Conservation (phyloP, 208 protist species). For the Crithidia fasciculata region DNA sequence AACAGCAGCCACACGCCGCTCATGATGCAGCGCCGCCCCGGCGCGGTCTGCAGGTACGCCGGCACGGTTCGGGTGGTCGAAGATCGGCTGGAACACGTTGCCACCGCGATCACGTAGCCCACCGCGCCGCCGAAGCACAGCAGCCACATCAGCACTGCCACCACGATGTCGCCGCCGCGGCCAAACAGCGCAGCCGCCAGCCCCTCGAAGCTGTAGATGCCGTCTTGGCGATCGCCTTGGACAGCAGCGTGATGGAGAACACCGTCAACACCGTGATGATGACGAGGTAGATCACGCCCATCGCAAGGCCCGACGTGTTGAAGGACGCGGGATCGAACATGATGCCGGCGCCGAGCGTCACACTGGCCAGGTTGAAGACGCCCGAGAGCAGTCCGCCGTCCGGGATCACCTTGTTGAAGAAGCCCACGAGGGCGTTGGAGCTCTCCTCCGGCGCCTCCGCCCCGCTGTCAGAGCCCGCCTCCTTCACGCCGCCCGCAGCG, state of each 20-base stretch:
- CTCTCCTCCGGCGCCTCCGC: no score
- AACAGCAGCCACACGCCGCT: slow-evolving; percentile 49
- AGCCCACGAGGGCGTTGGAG: slow-evolving; percentile 37
- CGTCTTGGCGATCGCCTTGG: slow-evolving; percentile 36
- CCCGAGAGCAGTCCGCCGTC: slow-evolving; percentile 63
- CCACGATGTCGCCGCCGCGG: slow-evolving; percentile 48
- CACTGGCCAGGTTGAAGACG: slow-evolving; percentile 66
- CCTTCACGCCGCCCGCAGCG: no score
- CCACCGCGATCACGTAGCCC: slow-evolving; percentile 62
- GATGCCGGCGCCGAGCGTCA: slow-evolving; percentile 74
- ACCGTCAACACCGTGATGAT: slow-evolving; percentile 54
- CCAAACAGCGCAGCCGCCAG: slow-evolving; percentile 52
- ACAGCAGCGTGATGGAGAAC: slow-evolving; percentile 60
- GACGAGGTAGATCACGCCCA: slow-evolving; percentile 68
- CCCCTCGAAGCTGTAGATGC: slow-evolving; percentile 61
- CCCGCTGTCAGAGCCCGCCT: no score
- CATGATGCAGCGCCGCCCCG: slow-evolving; percentile 43
- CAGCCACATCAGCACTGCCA: slow-evolving; percentile 51
- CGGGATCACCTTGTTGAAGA: slow-evolving; percentile 47
- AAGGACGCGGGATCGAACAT: slow-evolving; percentile 63
- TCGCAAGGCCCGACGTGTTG: slow-evolving; percentile 49
- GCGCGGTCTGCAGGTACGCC: slow-evolving; percentile 34
- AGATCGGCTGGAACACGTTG: slow-evolving; percentile 49
- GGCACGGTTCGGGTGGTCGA: slow-evolving; percentile 29
- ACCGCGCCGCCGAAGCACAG: slow-evolving; percentile 67